Conservation (phyloP, 169 alveolate species). For the Plasmodium yoelii region DNA sequence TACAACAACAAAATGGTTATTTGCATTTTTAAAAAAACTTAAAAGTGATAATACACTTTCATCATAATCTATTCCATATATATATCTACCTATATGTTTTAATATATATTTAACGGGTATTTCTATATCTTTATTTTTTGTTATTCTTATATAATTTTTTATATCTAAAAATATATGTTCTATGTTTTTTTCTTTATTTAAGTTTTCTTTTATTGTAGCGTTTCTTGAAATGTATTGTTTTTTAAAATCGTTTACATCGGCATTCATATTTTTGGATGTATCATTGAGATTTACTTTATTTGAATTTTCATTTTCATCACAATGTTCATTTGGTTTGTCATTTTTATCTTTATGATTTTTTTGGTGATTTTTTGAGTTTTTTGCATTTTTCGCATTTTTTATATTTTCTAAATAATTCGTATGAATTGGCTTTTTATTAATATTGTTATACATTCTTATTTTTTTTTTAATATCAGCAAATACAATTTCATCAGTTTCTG, state of each 20-base stretch:
- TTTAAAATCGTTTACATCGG: neutral
- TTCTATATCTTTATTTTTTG: conserved; percentile 44
- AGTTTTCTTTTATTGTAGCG: conserved; percentile 52
- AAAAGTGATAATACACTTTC: conserved; percentile 66
- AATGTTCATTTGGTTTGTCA: neutral
- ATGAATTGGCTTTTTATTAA: neutral
- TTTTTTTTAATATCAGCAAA: conserved; percentile 20
- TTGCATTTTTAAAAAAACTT: conserved; percentile 59
- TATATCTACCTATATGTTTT: conserved; percentile 67
- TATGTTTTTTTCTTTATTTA: conserved; percentile 68
- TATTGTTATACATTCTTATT: conserved; percentile 16
- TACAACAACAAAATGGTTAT: conserved; percentile 80
- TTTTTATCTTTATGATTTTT: neutral
- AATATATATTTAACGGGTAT: conserved; percentile 64
- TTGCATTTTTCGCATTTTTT: too few relatives aligned
- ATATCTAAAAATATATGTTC: conserved; percentile 43
- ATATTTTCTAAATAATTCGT: neutral
- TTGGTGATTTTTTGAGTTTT: too few relatives aligned
- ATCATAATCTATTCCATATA: conserved; percentile 64
- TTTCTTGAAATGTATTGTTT: conserved; percentile 11
- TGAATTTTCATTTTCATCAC: neutral
- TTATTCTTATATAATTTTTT: conserved; percentile 43
- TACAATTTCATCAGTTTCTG: conserved; percentile 3
- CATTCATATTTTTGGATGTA: neutral
- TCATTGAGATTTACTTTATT: neutral